phyloP scores from a whole-genome alignment of 352 stramenopile genomes.

The Phytophthora tubulina region DNA sequence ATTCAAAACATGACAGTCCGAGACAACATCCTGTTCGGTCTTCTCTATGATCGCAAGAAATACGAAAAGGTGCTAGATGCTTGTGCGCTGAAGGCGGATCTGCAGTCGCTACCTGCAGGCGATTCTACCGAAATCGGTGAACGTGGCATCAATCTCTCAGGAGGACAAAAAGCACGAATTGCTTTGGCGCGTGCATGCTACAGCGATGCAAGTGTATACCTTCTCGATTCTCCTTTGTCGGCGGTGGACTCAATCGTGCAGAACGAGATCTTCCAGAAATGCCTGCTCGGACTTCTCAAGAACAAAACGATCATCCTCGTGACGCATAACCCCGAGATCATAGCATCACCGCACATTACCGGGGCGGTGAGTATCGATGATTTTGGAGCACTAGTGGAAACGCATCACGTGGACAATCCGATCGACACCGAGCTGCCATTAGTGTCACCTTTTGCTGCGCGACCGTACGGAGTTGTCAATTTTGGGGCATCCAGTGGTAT shows the following conservation, averaged over 20 bases:
- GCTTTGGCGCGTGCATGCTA: constrained; percentile 74
- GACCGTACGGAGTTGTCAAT: constrained; percentile 14
- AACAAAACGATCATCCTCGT: constrained; percentile 67
- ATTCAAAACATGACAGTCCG: constrained; percentile 86
- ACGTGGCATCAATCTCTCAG: constrained; percentile 67
- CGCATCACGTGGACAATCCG: constrained; percentile 14
- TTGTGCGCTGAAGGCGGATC: constrained; percentile 76
- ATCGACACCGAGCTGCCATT: constrained; percentile 25
- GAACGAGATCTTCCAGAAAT: constrained; percentile 83
- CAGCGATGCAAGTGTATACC: constrained; percentile 50
- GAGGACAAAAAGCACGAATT: constrained; percentile 71
- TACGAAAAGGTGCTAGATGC: constrained; percentile 70
- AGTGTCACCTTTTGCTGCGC: constrained; percentile 28
- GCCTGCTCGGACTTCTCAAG: constrained; percentile 58
- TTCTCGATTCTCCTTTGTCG: constrained; percentile 58
- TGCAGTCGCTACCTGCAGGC: constrained; percentile 69
- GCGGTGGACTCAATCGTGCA: constrained; percentile 70
- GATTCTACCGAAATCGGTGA: constrained; percentile 82
- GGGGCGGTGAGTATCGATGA: constrained; percentile 44
- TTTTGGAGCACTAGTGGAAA: constrained; percentile 27
- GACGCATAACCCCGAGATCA: constrained; percentile 67
- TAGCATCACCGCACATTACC: constrained; percentile 38
- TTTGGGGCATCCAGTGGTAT: constrained; percentile 8
- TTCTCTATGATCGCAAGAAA: constrained; percentile 57
- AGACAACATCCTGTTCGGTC: constrained; percentile 95